Evolutionary conservation across 495 filamentous ascomycete species (phyloP).

Genomic region (Haplographium delicatum): DNA sequence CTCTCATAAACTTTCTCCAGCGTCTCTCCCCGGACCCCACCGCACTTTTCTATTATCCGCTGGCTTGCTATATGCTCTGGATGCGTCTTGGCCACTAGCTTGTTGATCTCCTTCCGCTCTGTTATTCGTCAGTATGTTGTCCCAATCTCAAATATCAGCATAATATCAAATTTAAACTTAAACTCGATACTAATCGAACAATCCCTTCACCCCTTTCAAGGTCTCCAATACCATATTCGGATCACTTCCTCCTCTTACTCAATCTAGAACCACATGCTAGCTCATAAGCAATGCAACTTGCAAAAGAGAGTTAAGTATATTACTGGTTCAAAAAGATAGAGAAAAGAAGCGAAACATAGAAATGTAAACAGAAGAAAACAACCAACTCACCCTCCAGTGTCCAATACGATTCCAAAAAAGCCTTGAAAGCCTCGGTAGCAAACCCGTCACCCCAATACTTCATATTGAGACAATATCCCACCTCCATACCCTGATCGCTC

Average conservation of each 20-base stretch:
- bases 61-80: conserved; percentile 14
- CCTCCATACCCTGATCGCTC: conserved; percentile 14
- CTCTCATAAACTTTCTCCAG: conserved; percentile 7
- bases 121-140: too few relatives aligned
- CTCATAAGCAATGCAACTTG: too few relatives aligned
- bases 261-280: too few relatives aligned
- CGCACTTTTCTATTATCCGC: conserved; percentile 10
- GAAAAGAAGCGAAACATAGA: neutral
- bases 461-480: conserved; percentile 17
- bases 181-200: too few relatives aligned
- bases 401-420: conserved; percentile 16
- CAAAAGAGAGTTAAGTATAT: too few relatives aligned
- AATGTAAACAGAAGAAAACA: too few relatives aligned
- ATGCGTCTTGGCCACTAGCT: conserved; percentile 15
- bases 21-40: conserved; percentile 9
- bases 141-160: too few relatives aligned
- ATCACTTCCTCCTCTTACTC: too few relatives aligned
- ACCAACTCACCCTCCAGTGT: conserved; percentile 1
- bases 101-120: conserved; percentile 18
- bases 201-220: too few relatives aligned
- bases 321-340: neutral
- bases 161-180: too few relatives aligned
- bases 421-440: conserved; percentile 13
- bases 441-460: conserved; percentile 20
- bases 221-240: too few relatives aligned